These are phyloP conservation scores for Ilex aquifolium DNA, from an alignment of 257 asterid genomes.

Conservation along the genomic window DNA sequence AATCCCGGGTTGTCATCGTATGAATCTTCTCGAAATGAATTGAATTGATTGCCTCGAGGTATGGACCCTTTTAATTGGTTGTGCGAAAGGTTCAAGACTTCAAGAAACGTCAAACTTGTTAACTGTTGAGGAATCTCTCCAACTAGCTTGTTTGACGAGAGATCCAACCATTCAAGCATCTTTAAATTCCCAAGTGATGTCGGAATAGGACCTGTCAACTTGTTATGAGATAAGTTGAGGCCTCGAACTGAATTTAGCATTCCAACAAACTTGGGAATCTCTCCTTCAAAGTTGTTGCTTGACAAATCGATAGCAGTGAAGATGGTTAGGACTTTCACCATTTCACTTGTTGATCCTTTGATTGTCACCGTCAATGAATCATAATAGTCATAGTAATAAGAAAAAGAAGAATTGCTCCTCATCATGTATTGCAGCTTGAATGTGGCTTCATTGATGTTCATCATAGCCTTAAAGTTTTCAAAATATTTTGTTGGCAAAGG, in stretches of 20 bases:
- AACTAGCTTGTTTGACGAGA: background rate
- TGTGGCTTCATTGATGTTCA: background rate
- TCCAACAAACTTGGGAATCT: slow-evolving; percentile 1
- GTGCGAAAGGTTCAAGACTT: background rate
- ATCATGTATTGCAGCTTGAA: background rate
- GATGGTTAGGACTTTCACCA: background rate
- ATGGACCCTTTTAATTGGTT: slow-evolving; percentile 8
- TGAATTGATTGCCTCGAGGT: background rate
- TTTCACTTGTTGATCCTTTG: background rate
- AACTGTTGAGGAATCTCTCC: slow-evolving; percentile 4
- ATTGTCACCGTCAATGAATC: background rate
- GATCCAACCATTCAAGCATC: background rate
- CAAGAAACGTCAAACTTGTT: background rate
- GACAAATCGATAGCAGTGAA: slow-evolving; percentile 6
- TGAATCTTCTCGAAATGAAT: slow-evolving; percentile 1
- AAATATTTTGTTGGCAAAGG: background rate
- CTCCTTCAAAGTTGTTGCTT: slow-evolving; percentile 8
- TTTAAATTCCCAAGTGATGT: background rate
- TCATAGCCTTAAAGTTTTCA: background rate
- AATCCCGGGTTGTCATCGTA: slow-evolving; percentile 5
- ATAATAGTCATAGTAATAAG: background rate
- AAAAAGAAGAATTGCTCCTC: background rate
- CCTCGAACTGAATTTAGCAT: background rate
- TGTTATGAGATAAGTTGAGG: slow-evolving; percentile 6
- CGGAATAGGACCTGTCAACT: slow-evolving; percentile 3